These are phyloP conservation scores for Aspergillus sclerotiicarbonarius DNA, from an alignment of 495 filamentous ascomycete genomes.

Conservation along the genomic window DNA sequence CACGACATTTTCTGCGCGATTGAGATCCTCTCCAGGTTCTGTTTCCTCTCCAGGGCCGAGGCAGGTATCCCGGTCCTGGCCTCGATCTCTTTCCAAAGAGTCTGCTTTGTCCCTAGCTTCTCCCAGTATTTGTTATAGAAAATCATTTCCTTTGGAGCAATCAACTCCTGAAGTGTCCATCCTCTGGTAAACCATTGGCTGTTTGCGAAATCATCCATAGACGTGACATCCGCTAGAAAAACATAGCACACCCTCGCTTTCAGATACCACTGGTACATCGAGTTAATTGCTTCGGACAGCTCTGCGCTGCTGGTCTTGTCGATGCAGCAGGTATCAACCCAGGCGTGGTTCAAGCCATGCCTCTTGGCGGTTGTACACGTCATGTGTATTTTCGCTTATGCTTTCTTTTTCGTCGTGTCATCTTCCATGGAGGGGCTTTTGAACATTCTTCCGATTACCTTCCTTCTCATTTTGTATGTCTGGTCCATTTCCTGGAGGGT, in stretches of 20 bases:
- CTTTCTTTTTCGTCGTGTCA: too few relatives aligned
- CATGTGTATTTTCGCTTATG: too few relatives aligned
- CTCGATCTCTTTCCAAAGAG: conserved; percentile 20
- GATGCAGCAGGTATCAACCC: conserved; percentile 33
- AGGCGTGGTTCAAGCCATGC: too few relatives aligned
- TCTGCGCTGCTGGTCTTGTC: conserved; percentile 34
- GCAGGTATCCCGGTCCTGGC: conserved; percentile 27
- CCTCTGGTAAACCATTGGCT: conserved; percentile 26
- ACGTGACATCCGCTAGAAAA: conserved; percentile 29
- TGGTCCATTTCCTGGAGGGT: too few relatives aligned
- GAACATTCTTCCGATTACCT: too few relatives aligned
- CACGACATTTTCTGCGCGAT: conserved; percentile 42
- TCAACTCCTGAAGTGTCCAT: conserved; percentile 30
- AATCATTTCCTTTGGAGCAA: conserved; percentile 17
- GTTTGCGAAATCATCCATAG: background rate
- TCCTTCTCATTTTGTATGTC: too few relatives aligned
- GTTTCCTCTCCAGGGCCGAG: too few relatives aligned
- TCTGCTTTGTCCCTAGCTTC: conserved; percentile 25
- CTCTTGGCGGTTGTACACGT: too few relatives aligned
- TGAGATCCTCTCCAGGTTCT: too few relatives aligned
- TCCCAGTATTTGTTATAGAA: conserved; percentile 24
- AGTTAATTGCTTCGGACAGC: conserved; percentile 36
- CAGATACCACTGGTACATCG: conserved; percentile 40
- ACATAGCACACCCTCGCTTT: conserved; percentile 29
- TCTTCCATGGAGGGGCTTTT: too few relatives aligned